Conservation (phyloP, 2,329 filamentous ascomycete genomes). For the Immersiporthe knoxdaviesiana region DNA sequence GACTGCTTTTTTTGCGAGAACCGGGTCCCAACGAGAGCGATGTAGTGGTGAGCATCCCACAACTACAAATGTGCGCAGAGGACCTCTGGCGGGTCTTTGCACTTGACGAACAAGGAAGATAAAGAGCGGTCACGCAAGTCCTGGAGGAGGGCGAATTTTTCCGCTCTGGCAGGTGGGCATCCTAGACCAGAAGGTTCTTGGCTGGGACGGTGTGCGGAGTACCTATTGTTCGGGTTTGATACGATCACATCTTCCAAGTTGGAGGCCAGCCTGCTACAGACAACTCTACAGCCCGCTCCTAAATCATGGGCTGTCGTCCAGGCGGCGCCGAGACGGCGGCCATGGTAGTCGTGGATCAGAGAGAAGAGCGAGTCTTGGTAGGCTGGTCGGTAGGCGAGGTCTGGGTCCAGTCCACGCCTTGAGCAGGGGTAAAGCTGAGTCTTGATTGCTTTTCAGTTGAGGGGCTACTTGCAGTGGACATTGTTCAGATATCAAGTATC, state of each 20-base stretch:
- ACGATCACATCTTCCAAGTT: slow-evolving; percentile 32
- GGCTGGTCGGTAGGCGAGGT: slow-evolving; percentile 28
- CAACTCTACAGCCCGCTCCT: slow-evolving; percentile 31
- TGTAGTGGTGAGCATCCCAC: neutral
- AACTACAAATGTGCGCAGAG: too few relatives aligned
- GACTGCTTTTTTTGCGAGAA: neutral
- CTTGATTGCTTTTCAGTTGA: neutral
- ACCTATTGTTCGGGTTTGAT: slow-evolving; percentile 37
- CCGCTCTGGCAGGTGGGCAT: slow-evolving; percentile 28
- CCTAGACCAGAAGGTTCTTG: slow-evolving; percentile 30
- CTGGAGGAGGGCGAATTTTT: slow-evolving; percentile 35
- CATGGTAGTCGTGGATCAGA: slow-evolving; percentile 32
- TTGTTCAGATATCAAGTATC: neutral
- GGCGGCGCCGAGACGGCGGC: slow-evolving; percentile 12
- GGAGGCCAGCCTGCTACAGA: slow-evolving; percentile 29
- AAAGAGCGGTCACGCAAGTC: too few relatives aligned
- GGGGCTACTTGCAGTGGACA: neutral
- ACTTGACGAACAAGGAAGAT: too few relatives aligned
- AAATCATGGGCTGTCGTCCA: slow-evolving; percentile 31
- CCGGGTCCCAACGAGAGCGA: neutral
- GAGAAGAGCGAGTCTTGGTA: slow-evolving; percentile 32
- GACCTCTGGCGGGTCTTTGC: too few relatives aligned
- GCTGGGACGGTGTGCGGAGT: slow-evolving; percentile 32
- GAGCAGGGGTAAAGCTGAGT: slow-evolving; percentile 22
- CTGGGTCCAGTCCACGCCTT: slow-evolving; percentile 30